A percentile compares a stretch with the other conserved stretches of the same genome.
Conservation (phyloP, 1,284 basidiomycete genomes). For the Fomes fomentarius region DNA sequence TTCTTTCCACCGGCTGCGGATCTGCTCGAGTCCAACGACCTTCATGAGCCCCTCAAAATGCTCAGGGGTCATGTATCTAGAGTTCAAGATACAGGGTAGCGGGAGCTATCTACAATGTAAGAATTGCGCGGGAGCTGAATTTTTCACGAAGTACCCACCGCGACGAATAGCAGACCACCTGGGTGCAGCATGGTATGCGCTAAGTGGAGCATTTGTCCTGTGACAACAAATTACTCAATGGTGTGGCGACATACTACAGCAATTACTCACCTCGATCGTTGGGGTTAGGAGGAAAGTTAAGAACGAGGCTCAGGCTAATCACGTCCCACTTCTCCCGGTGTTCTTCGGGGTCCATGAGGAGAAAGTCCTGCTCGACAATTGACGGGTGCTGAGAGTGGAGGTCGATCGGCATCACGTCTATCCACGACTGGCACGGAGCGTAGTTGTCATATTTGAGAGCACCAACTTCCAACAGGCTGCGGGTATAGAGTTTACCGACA, state of each 20-base stretch:
- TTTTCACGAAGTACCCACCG: constrained; percentile 48
- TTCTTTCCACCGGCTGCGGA: constrained; percentile 62
- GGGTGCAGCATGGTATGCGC: constrained; percentile 63
- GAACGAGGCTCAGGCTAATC: constrained; percentile 82
- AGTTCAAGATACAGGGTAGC: constrained; percentile 80
- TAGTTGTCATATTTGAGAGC: constrained; percentile 87
- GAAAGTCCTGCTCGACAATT: constrained; percentile 83
- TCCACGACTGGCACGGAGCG: constrained; percentile 64
- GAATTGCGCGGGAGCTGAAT: too few species aligned
- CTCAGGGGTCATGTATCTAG: constrained; percentile 73
- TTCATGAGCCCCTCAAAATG: constrained; percentile 63
- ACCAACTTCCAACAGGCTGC: constrained; percentile 83
- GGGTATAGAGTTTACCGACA: background rate
- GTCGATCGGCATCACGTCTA: constrained; percentile 77
- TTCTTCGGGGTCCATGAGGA: constrained; percentile 55
- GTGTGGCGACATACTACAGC: background rate
- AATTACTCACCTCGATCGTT: constrained; percentile 66
- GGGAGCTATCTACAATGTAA: constrained; percentile 57
- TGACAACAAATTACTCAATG: background rate
- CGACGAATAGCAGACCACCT: constrained; percentile 72
- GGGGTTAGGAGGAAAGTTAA: constrained; percentile 86
- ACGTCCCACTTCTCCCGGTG: constrained; percentile 68
- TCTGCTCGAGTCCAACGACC: constrained; percentile 63
- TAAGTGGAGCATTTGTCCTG: constrained; percentile 77
- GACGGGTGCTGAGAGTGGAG: constrained; percentile 78